Conservation (phyloP, 352 stramenopile genomes). For the Peronospora destructor region DNA sequence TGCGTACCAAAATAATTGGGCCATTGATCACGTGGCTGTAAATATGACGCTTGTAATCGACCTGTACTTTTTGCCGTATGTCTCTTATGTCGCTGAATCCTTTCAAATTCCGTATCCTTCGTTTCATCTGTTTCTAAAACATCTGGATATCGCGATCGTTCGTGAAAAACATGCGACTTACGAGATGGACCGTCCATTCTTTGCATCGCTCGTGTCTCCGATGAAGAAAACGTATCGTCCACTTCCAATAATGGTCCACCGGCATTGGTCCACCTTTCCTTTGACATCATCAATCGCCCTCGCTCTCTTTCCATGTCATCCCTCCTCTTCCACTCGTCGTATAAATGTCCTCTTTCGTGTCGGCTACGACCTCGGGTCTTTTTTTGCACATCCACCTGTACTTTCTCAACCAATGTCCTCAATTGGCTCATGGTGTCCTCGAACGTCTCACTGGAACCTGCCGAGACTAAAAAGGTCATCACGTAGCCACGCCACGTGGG, state of each 20-base stretch:
- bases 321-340: conserved; percentile 2
- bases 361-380: conserved; percentile 21
- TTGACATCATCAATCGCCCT: too few relatives aligned
- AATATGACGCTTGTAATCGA: conserved; percentile 8
- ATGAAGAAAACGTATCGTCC: not conserved
- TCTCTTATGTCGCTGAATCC: not conserved
- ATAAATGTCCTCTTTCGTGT: not conserved
- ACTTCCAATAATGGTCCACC: not conserved
- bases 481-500: conserved; percentile 26
- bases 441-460: conserved; percentile 33
- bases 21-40: conserved; percentile 6
- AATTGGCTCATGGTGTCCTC: conserved; percentile 42
- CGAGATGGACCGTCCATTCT: conserved; percentile 13
- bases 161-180: conserved; percentile 1
- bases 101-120: conserved; percentile 11
- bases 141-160: conserved; percentile 19
- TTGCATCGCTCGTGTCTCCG: conserved; percentile 6
- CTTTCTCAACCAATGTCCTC: conserved; percentile 35
- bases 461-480: conserved; percentile 59
- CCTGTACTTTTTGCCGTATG: not conserved
- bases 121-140: conserved; percentile 26
- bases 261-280: not conserved
- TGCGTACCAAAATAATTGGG: conserved; percentile 12
- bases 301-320: not conserved
- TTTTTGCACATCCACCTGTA: conserved; percentile 47